Base-by-base conservation (phyloP, 2,329 filamentous ascomycete species). In the Mollisiaceae sp. region DNA sequence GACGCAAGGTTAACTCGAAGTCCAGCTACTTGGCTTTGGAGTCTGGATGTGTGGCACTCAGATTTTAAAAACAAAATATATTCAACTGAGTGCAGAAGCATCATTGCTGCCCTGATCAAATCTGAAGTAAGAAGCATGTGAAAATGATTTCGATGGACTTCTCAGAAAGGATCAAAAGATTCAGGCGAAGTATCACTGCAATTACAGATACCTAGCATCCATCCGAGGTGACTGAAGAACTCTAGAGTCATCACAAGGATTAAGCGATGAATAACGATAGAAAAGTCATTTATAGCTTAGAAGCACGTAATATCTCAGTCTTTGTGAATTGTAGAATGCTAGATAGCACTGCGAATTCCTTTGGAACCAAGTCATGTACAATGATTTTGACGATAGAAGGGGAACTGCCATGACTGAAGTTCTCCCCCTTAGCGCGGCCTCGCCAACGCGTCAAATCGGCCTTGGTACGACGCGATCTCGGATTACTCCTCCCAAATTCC, bases 381-480 rank as follows among this genome's bases (percentile, higher is more conserved):
- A 32, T 54, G 24, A 24, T 54, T 22, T 54, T 35, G 50, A 54
- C 32, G 50, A 35, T 14, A 35, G 27, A 54, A 35, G 15, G 32
- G 20, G 4, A 5, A 32, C 12, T 4, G 24, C 24, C 22, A n/a
- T 35, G 12, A 18, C 22, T 54, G 50, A 35, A 54, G 50, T 15
- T 35, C 14, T 27, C 50, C 50, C 12, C 24, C 50, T n/a, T 57
- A 57, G 55, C 55, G 55, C 15, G 55, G 35, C 35, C 36, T 41
- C 36, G 32, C 55, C 32, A 38, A 57, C 55, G 36, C 32, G 32
- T 57, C 36, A 41, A 57, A 38, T 38, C n/a, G n/a, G 11, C 3
- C 35, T 39, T 57, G 12, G 55, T 57, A 27, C 24, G 35, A 57
- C 55, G 36, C 55, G 55, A 27, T 14, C 9, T n/a, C 12, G 12